phyloP scores from a whole-genome alignment of 2,329 filamentous ascomycete genomes.

The Sclerotinia nivalis region DNA sequence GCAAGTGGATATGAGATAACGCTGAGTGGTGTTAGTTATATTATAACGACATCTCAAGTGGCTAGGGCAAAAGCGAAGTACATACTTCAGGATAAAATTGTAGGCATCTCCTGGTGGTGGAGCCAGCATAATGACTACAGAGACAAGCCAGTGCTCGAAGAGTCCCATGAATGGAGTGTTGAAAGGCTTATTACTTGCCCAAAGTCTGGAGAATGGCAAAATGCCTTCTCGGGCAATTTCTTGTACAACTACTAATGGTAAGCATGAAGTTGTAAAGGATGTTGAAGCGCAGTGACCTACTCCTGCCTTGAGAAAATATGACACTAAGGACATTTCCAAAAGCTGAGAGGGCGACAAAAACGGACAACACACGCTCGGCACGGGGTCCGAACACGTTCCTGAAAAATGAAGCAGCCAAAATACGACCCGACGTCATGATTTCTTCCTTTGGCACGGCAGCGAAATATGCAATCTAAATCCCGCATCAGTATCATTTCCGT shows the following conservation, averaged over 20 bases:
- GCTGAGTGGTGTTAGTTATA: conserved; percentile 39
- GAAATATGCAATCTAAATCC: conserved; percentile 59
- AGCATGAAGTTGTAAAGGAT: not conserved
- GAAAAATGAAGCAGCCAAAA: conserved; percentile 57
- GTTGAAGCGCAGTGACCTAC: conserved; percentile 25
- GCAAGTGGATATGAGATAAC: conserved; percentile 66
- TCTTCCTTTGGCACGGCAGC: conserved; percentile 56
- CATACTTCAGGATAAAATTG: conserved; percentile 61
- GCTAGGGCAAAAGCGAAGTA: conserved; percentile 21
- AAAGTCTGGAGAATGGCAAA: conserved; percentile 62
- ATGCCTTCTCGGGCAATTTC: conserved; percentile 67
- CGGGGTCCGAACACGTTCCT: conserved; percentile 54
- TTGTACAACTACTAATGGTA: conserved; percentile 52
- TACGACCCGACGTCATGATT: conserved; percentile 52
- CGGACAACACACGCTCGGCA: conserved; percentile 60
- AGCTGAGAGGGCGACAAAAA: conserved; percentile 67
- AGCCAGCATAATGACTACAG: conserved; percentile 64
- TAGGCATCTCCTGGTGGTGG: conserved; percentile 68
- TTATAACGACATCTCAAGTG: not conserved
- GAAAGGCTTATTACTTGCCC: conserved; percentile 64
- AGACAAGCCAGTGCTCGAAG: conserved; percentile 64
- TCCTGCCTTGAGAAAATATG: conserved; percentile 67
- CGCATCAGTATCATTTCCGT: not conserved
- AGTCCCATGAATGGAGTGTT: conserved; percentile 62
- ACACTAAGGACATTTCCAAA: conserved; percentile 68